Evolutionary conservation across 306 rosid genomes (phyloP).

Genomic region (Lathyrus aphaca): DNA sequence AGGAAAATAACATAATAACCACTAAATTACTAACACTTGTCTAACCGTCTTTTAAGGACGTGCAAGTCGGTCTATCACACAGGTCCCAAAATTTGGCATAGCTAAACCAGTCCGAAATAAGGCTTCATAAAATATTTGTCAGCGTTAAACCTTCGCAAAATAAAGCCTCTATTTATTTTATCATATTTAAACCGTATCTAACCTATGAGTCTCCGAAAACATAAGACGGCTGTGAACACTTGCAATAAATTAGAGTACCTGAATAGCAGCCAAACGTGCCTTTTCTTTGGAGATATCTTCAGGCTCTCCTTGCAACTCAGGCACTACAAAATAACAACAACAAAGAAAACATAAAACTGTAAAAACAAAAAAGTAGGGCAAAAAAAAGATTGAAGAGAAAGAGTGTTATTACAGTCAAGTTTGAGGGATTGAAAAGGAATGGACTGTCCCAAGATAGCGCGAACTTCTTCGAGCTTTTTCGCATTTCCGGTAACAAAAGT

Average conservation of each 20-base stretch:
- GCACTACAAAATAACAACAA: conserved; percentile 51
- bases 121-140: too few species aligned
- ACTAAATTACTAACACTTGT: background rate
- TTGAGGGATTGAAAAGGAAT: conserved; percentile 87
- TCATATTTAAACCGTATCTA: too few species aligned
- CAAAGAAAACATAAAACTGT: conserved; percentile 6
- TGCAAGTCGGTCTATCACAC: too few species aligned
- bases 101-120: too few species aligned
- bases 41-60: background rate
- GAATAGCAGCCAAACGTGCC: conserved; percentile 85
- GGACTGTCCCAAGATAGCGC: conserved; percentile 83
- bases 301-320: conserved; percentile 97
- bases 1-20: background rate
- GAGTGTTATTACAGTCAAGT: conserved; percentile 65
- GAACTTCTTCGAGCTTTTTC: conserved; percentile 98
- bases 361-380: background rate
- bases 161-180: too few species aligned
- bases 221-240: background rate
- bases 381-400: conserved; percentile 7
- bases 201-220: too few species aligned
- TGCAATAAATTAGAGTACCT: conserved; percentile 54
- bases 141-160: too few species aligned
- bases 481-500: conserved; percentile 96
- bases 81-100: too few species aligned
- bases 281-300: conserved; percentile 95